Conservation (phyloP, 1,284 basidiomycete species). For the Spongiforma sp. region DNA sequence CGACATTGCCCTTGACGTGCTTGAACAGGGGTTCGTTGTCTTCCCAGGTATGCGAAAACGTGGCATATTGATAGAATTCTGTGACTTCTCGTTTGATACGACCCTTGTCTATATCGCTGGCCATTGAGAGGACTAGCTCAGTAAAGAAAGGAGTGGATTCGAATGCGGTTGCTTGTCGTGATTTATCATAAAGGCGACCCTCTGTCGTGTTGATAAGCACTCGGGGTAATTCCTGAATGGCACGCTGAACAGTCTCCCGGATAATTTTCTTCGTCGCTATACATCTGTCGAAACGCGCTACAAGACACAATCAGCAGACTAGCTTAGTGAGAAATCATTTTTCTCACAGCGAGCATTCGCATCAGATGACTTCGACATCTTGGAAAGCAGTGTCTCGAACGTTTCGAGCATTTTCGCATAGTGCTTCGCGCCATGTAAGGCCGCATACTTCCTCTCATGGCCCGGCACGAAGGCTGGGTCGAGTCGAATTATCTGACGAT, state of each 20-base stretch:
- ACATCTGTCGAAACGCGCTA: not conserved
- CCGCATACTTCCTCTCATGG: not conserved
- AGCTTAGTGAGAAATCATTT: not conserved
- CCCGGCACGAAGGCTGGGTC: not conserved
- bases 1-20: not conserved
- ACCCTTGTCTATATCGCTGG: not conserved
- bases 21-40: slow-evolving; percentile 8
- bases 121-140: not conserved
- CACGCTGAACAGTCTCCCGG: not conserved
- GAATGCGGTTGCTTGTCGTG: not conserved
- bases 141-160: not conserved
- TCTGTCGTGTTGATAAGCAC: not conserved
- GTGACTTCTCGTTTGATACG: not conserved
- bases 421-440: not conserved
- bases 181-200: not conserved
- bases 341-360: not conserved
- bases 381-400: not conserved
- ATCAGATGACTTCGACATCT: not conserved
- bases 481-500: not conserved
- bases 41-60: slow-evolving; percentile 18
- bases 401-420: not conserved
- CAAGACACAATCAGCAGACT: not conserved
- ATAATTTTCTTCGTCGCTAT: not conserved
- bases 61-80: slow-evolving; percentile 3
- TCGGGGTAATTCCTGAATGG: not conserved